These are phyloP conservation scores for Boletus barrowsii DNA, from an alignment of 768 basidiomycete genomes.

Conservation along the genomic window DNA sequence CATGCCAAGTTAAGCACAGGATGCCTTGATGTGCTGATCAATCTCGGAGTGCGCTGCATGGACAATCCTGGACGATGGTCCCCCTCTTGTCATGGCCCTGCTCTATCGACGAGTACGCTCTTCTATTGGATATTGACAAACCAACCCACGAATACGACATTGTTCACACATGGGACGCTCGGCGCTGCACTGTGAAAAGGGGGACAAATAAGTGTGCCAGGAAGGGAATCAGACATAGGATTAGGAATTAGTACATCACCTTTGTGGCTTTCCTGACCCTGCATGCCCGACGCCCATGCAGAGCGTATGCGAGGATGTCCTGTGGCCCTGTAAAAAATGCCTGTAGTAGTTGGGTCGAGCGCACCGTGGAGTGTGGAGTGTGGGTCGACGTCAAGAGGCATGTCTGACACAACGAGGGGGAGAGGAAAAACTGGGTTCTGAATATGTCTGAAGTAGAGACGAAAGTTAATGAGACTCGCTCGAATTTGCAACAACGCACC, in stretches of 20 bases:
- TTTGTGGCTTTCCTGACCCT: conserved; percentile 72
- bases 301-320: conserved; percentile 67
- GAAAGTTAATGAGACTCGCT: not conserved
- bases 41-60: not conserved
- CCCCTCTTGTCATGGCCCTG: not conserved
- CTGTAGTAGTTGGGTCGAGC: conserved; percentile 24
- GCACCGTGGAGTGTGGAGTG: conserved; percentile 48
- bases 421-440: not conserved
- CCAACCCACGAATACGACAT: conserved; percentile 53
- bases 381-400: conserved; percentile 4
- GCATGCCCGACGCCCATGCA: conserved; percentile 74
- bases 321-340: conserved; percentile 62
- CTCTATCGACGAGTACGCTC: conserved; percentile 27
- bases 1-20: not conserved
- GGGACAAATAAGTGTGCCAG: not conserved
- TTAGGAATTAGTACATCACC: conserved; percentile 36
- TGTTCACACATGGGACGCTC: conserved; percentile 68
- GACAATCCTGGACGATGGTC: too few relatives aligned
- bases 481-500: too few relatives aligned
- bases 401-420: not conserved
- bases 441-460: not conserved
- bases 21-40: not conserved
- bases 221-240: not conserved
- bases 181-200: conserved; percentile 57
- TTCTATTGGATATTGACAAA: conserved; percentile 61